Conservation (phyloP, 129 eudicot genomes). For the Smallanthus sonchifolius region DNA sequence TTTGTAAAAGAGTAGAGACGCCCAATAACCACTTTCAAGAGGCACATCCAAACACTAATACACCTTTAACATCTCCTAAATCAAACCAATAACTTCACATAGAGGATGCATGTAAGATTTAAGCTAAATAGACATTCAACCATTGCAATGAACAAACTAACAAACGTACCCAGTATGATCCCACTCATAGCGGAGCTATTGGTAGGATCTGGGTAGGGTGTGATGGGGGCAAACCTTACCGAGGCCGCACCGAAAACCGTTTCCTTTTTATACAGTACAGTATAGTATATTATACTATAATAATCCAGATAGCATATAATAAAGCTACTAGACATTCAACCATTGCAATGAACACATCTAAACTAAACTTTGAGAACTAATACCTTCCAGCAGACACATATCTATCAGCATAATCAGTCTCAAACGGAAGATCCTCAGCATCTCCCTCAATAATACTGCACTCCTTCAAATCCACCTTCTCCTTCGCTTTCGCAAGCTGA, state of each 20-base stretch:
- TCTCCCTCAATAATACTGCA: slow-evolving; percentile 84
- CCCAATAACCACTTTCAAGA: not conserved
- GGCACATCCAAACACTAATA: not conserved
- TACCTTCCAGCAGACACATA: slow-evolving; percentile 99
- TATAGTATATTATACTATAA: no score
- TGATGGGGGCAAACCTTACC: no score
- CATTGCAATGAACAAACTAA: no score
- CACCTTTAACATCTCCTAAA: not conserved
- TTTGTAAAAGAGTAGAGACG: no score
- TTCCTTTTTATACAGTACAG: no score
- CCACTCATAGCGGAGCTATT: no score
- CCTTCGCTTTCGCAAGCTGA: slow-evolving; percentile 81
- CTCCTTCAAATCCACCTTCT: slow-evolving; percentile 60
- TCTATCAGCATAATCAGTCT: slow-evolving; percentile 77
- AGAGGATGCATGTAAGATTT: not conserved
- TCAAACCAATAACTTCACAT: slow-evolving; percentile 5
- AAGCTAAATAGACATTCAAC: not conserved
- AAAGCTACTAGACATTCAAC: no score
- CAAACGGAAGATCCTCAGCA: slow-evolving; percentile 77
- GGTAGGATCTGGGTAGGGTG: no score
- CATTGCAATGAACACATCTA: slow-evolving; percentile 8
- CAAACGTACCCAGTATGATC: no score
- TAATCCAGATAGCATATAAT: no score
- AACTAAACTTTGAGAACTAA: not conserved
- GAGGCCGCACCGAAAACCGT: no score